Evolutionary conservation across 2,329 filamentous ascomycete species (phyloP), one percentile per base, ranked within the genome.

Genomic region (Sporothrix pallida): DNA sequence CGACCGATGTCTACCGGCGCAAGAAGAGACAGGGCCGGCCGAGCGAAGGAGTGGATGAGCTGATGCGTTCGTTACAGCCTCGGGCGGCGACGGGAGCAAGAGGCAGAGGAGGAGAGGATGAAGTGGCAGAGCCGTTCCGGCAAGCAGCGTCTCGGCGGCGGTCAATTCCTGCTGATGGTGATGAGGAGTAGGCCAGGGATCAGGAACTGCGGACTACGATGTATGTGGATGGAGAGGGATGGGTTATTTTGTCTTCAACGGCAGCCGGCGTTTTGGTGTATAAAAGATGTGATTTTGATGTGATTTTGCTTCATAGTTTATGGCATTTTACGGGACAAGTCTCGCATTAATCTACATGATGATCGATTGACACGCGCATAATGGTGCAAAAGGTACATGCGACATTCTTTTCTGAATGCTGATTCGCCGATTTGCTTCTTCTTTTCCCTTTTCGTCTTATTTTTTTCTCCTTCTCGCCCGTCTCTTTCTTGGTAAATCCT

Each of bases 1-100:
- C 83, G 75, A 87, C 87, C 8, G 83, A 86, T 50, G 83, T 85
- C 7, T 88, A 85, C 73, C 83, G 85, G 76, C 81, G 82, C 67
- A 84, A 81, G 54, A 82, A 82, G 63, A 80, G 82, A 42, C 82
- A 80, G 70, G 79, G 80, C 0, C 77, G 82, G 71, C 78, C 79
- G 68, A 84, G 81, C 73, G 81, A 81, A 72, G 67, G 80, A 52
- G 80, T 80, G 1, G 81, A 82, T 58, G 78, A 80, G 54, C 80
- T 81, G 42, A 80, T 82, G 80, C 79, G 31, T 79, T 12, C 37
- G 26, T 31, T 77, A 12, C 72, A 75, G 71, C 76, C 76, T 12
- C 68, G 72, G n/a, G 2, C 63, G 8, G 46, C 46, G 8, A 70
- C 62, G 9, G 42, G 62, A 31, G n/a, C 58, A 44, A 2, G 68